These are phyloP conservation scores for Phytopythium sindhum DNA, from an alignment of 352 stramenopile genomes.

Conservation along the genomic window DNA sequence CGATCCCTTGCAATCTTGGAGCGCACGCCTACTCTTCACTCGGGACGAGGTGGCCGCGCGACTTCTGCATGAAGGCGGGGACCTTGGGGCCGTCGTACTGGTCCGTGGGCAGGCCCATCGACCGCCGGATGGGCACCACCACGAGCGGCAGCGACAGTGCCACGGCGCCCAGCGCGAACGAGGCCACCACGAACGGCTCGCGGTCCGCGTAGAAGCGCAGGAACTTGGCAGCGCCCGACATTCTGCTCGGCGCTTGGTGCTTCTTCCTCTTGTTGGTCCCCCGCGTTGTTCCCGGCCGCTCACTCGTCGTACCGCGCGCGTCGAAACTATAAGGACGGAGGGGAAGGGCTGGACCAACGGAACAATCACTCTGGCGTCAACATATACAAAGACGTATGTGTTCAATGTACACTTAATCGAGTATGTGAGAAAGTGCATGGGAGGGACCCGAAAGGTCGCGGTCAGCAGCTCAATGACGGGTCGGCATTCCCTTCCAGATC, in stretches of 20 bases:
- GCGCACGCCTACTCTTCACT: slow-evolving; percentile 3
- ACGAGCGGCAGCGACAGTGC: slow-evolving; percentile 66
- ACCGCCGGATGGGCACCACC: slow-evolving; percentile 81
- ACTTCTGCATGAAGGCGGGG: slow-evolving; percentile 70
- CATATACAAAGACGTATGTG: background rate
- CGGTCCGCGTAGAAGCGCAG: slow-evolving; percentile 82
- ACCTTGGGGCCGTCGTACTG: slow-evolving; percentile 88
- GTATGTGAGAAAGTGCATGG: background rate
- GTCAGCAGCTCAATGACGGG: background rate
- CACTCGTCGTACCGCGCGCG: background rate
- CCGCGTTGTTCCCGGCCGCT: background rate
- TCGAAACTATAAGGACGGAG: background rate
- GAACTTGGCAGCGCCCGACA: slow-evolving; percentile 57
- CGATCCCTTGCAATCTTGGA: no score
- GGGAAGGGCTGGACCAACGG: background rate
- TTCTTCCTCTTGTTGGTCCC: background rate
- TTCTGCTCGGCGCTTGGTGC: background rate
- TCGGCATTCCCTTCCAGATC: background rate
- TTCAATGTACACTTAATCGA: background rate
- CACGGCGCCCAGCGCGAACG: slow-evolving; percentile 69
- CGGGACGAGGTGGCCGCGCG: slow-evolving; percentile 57
- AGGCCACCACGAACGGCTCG: slow-evolving; percentile 85
- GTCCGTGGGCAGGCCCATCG: slow-evolving; percentile 81
- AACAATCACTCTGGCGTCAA: background rate
- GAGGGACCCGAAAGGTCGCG: background rate